These are phyloP conservation scores for Pilaira anomala DNA, from an alignment of 192 early-diverging fungal species.

Conservation along the genomic window DNA sequence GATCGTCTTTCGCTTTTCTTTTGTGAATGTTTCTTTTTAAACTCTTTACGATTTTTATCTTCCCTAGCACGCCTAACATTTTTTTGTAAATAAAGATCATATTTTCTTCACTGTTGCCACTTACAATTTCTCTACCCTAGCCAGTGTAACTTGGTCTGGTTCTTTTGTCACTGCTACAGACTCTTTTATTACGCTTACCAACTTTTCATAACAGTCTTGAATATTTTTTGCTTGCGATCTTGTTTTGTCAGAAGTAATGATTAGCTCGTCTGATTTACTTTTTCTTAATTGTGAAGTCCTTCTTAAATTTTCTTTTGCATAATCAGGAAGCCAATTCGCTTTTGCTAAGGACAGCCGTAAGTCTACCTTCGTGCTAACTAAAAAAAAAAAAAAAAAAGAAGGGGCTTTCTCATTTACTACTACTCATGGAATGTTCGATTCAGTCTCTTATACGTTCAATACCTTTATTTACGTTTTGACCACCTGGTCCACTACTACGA, in stretches of 20 bases:
- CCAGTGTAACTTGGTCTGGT: slow-evolving; percentile 59
- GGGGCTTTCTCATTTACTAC: background rate
- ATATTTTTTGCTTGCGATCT: slow-evolving; percentile 74
- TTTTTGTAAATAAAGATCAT: background rate
- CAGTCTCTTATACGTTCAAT: background rate
- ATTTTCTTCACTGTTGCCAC: slow-evolving; percentile 14
- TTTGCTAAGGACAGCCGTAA: slow-evolving; percentile 68
- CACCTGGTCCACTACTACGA: slow-evolving; percentile 82
- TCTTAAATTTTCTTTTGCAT: slow-evolving; percentile 56
- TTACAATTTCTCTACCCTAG: slow-evolving; percentile 59
- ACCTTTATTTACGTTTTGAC: slow-evolving; percentile 94
- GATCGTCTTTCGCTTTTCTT: slow-evolving; percentile 63
- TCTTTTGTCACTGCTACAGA: slow-evolving; percentile 67
- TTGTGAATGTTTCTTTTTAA: slow-evolving; percentile 62
- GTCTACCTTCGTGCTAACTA: slow-evolving; percentile 83
- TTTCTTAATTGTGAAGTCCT: slow-evolving; percentile 36
- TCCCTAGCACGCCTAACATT: slow-evolving; percentile 23
- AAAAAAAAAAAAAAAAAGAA: background rate
- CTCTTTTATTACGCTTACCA: slow-evolving; percentile 53
- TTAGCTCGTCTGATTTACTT: slow-evolving; percentile 70
- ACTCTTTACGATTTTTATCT: slow-evolving; percentile 53
- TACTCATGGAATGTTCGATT: background rate
- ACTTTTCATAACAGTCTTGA: slow-evolving; percentile 76
- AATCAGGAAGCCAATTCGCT: slow-evolving; percentile 72
- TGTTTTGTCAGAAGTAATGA: slow-evolving; percentile 72